Percentiles rank a stretch among this genome's conserved stretches.
phyloP scores from a whole-genome alignment of 2,329 filamentous ascomycete species.

The Phoma sp. region DNA sequence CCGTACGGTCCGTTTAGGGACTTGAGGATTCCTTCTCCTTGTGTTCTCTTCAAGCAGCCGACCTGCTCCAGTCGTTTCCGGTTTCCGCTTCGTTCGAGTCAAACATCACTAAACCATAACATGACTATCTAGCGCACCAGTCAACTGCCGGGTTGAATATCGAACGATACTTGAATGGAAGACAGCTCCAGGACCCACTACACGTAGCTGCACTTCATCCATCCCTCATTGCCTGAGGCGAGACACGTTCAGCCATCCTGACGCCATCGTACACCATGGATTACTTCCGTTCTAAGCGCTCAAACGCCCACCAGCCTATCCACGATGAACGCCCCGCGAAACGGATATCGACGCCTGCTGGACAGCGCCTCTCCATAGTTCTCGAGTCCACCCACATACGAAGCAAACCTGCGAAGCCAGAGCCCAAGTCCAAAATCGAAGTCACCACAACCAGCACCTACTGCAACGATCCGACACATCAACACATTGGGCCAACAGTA shows the following conservation, averaged over 20 bases:
- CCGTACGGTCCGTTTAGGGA: constrained; percentile 9
- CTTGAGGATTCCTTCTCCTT: constrained; percentile 7
- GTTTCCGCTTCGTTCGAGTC: constrained; percentile 14
- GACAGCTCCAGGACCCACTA: constrained; percentile 8
- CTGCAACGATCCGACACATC: constrained; percentile 36
- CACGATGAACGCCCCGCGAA: constrained; percentile 44
- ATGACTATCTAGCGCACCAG: constrained; percentile 16
- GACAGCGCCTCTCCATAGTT: constrained; percentile 51
- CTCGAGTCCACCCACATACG: constrained; percentile 41
- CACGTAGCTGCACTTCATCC: not conserved
- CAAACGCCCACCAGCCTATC: constrained; percentile 31
- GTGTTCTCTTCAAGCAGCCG: constrained; percentile 8
- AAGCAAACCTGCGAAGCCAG: constrained; percentile 26
- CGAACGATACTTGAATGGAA: constrained; percentile 14
- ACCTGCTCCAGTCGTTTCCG: constrained; percentile 9
- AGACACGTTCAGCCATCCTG: not conserved
- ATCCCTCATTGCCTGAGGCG: constrained; percentile 6
- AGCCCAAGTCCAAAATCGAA: constrained; percentile 33
- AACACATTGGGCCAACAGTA: constrained; percentile 30
- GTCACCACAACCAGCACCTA: constrained; percentile 39
- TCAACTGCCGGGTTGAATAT: constrained; percentile 9
- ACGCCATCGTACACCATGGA: constrained; percentile 29
- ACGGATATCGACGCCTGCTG: constrained; percentile 52
- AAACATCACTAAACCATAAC: constrained; percentile 6
- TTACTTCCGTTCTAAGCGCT: constrained; percentile 32